Evolutionary conservation across 805 yeast genomes (phyloP).

Genomic region (Saturnispora diversa): DNA sequence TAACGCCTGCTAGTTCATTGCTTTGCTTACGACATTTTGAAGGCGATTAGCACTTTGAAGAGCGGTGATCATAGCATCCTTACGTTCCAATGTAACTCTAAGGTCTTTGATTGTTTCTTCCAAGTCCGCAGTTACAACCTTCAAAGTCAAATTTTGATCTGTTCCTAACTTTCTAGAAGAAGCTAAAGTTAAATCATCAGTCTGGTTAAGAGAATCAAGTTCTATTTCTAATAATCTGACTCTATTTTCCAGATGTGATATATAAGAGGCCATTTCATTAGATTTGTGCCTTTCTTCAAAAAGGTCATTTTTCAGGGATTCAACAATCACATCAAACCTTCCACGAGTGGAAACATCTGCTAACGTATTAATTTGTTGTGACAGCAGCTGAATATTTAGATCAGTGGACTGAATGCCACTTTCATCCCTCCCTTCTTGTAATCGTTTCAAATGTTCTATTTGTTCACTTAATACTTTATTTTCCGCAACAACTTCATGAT

Average conservation of each 20-base stretch:
- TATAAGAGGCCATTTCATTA: slow-evolving; percentile 13
- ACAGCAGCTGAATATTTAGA: neutral
- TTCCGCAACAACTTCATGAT: slow-evolving; percentile 44
- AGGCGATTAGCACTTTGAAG: slow-evolving; percentile 25
- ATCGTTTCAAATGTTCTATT: slow-evolving; percentile 58
- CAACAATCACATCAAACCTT: neutral
- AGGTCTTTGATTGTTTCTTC: slow-evolving; percentile 63
- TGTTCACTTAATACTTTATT: slow-evolving; percentile 56
- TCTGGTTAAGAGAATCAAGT: slow-evolving; percentile 2
- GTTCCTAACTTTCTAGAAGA: neutral
- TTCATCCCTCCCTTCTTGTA: slow-evolving; percentile 33
- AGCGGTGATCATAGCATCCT: slow-evolving; percentile 73
- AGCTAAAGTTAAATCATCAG: neutral
- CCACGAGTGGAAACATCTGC: slow-evolving; percentile 1
- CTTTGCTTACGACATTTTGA: neutral
- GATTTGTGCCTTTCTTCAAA: slow-evolving; percentile 6
- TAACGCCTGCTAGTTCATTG: neutral
- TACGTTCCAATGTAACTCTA: slow-evolving; percentile 53
- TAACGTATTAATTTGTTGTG: neutral
- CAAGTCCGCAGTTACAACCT: slow-evolving; percentile 33
- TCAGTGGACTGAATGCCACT: neutral
- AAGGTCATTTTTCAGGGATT: neutral
- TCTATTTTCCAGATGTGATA: slow-evolving; percentile 13
- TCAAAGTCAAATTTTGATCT: neutral
- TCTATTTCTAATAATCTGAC: slow-evolving; percentile 13